Percentiles rank a stretch among this genome's conserved stretches.
phyloP scores from a whole-genome alignment of 2,329 filamentous ascomycete species.

The Ambrosiella xylebori region DNA sequence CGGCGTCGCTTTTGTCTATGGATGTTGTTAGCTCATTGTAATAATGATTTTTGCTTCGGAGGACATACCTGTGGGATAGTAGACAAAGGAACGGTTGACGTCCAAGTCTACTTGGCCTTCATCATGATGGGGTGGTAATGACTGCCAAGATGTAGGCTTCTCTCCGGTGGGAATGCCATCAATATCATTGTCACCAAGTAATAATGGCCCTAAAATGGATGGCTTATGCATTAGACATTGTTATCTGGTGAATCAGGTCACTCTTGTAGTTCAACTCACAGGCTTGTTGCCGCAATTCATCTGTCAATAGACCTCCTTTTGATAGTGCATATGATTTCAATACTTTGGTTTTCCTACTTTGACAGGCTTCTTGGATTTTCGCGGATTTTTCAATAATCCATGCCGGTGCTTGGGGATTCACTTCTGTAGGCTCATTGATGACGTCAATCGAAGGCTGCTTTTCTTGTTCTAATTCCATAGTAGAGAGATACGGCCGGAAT shows the following conservation, averaged over 20 bases:
- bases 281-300: conserved; percentile 51
- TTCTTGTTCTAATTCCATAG: background rate
- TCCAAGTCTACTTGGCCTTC: conserved; percentile 86
- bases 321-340: conserved; percentile 43
- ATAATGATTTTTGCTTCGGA: conserved; percentile 5
- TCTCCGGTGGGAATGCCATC: conserved; percentile 12
- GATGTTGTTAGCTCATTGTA: background rate
- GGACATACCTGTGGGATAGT: conserved; percentile 65
- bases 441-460: background rate
- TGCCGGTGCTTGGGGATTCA: background rate
- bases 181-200: conserved; percentile 29
- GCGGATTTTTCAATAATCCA: conserved; percentile 21
- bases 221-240: conserved; percentile 1
- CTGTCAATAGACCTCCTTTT: conserved; percentile 48
- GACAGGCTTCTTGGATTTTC: conserved; percentile 43
- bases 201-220: conserved; percentile 39
- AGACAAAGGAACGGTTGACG: conserved; percentile 90
- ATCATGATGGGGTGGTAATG: conserved; percentile 61
- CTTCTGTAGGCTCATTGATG: background rate
- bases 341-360: conserved; percentile 34
- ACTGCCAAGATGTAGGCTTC: conserved; percentile 29
- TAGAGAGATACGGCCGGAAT: background rate
- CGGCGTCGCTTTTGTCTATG: conserved; percentile 30
- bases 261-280: conserved; percentile 41
- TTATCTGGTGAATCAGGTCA: conserved; percentile 3